Base-by-base conservation (phyloP, 768 basidiomycete species). In the Trametes villosa region DNA sequence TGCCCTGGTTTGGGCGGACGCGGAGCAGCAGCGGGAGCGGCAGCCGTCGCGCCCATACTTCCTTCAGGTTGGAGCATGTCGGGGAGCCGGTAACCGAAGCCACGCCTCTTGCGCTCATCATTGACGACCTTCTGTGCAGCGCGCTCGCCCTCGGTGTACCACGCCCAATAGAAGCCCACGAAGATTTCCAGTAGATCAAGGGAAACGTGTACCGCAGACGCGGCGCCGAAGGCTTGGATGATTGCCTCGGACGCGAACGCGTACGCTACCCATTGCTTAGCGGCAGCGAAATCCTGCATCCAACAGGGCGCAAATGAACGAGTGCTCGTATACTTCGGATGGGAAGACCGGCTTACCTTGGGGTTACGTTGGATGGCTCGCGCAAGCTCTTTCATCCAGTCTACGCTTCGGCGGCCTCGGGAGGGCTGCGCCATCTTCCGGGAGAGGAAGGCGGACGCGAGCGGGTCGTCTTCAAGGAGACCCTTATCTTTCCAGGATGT, bases 161-260 rank as follows among this genome's bases (percentile, higher is more conserved):
- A 47, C 17, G 51, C 17, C 72, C 72, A 73, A 55, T 67, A 72
- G 53, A 70, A 71, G 30, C 53, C 56, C 41, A 72, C 62, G 60
- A 74, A 74, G 11, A 68, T n/a, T 24, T 62, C 34, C 41, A 58
- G 41, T 4, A 50, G 30, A 8, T 57, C 38, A 1, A 59, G 26
- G 24, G 46, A 22, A 18, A 40, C 22, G 15, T 27, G 41, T 18
- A 18, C 17, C 26, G n/a, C 5, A 47, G 22, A 1, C 45, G 2
- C 24, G 31, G 7, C 22, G 36, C 9, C 34, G 18, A 26, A 15
- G 33, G 33, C 46, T 46, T 30, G 29, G 26, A 12, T 8, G 17
- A 18, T 20, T 30, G 15, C 31, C 15, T 60, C 59, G 9, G 59
- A 31, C n/a, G 20, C 33, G 31, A 61, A 61, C 27, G 60, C 60